phyloP scores from a whole-genome alignment of 352 stramenopile genomes.

The Phytophthora crassamura region DNA sequence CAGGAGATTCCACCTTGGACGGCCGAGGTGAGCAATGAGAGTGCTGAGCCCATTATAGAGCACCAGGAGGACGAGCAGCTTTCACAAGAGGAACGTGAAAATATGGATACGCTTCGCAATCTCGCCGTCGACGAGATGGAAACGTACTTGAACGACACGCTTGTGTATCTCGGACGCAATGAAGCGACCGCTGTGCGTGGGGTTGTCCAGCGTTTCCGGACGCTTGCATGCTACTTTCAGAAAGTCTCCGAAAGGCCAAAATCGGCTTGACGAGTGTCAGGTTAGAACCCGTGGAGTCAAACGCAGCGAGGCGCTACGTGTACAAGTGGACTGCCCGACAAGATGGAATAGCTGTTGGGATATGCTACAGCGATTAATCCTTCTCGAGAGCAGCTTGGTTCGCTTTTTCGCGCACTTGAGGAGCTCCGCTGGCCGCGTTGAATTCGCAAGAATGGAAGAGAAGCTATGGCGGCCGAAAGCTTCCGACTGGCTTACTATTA shows the following conservation, averaged over 20 bases:
- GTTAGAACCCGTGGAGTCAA: not conserved
- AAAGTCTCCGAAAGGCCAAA: conserved; percentile 21
- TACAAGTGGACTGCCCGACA: conserved; percentile 13
- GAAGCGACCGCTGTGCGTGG: conserved; percentile 5
- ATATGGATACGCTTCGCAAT: conserved; percentile 9
- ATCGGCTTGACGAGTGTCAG: conserved; percentile 1
- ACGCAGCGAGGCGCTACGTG: not conserved
- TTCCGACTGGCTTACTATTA: conserved; percentile 12
- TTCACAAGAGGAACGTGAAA: not conserved
- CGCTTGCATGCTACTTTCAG: conserved; percentile 20
- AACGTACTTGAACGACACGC: conserved; percentile 1
- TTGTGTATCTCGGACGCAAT: not conserved
- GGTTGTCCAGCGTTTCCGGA: conserved; percentile 20
- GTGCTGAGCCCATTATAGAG: no score
- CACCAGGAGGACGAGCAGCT: no score
- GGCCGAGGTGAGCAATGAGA: not conserved
- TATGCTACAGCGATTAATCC: conserved; percentile 16
- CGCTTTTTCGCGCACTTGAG: conserved; percentile 9
- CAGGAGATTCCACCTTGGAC: not conserved
- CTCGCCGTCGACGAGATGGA: conserved; percentile 18
- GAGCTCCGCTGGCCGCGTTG: not conserved
- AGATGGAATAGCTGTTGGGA: conserved; percentile 22
- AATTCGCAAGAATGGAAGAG: conserved; percentile 8
- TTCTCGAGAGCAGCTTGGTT: not conserved
- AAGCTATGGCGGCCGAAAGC: conserved; percentile 3